Evolutionary conservation across 2,329 filamentous ascomycete genomes (phyloP), one percentile per base, ranked within the genome.

Genomic region (Aspergillus glaucus): DNA sequence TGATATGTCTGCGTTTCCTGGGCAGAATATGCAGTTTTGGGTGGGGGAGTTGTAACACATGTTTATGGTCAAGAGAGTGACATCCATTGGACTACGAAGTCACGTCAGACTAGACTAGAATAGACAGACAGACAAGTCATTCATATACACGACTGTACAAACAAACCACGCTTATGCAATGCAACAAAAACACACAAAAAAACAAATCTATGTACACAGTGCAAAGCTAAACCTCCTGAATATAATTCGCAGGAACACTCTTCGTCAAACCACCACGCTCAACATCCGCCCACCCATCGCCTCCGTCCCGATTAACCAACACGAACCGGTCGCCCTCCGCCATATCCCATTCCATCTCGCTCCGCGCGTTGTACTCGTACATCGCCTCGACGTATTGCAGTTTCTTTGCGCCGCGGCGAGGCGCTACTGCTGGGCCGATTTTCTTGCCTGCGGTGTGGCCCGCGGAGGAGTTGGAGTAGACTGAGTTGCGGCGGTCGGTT

Each of bases 241-340:
- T 81, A 74, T 97, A 98, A 68, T 89, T 95, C 34, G 91, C 91
- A 42, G 93, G 93, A 47, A 98, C 93, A 66, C 90, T 95, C 64
- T 84, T 91, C 44, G 85, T 88, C 37, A 84, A 75, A 1, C 91
- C 91, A 15, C 88, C 90, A 69, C 88, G 90, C 74, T 97, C 93
- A 15, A 98, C 93, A 73, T 97, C 93, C 24, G 85, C 88, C 93
- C 93, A 98, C 0, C 93, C 93, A 72, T 97, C 93, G 1, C 93
- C 93, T 0, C 84, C 80, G 64, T 97, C 92, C 49, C 88, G 84
- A 61, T 85, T 90, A 52, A 96, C 83, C 28, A 98, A 75, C 36
- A 98, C 90, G 62, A 98, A 94, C 45, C 84, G 80, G 70, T 98
- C 93, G 1, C 93, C 93, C 69, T 95, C 92, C 1, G 68, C 67